Base-by-base conservation (phyloP, 2,329 filamentous ascomycete species). In the Botryotinia narcissicola region DNA sequence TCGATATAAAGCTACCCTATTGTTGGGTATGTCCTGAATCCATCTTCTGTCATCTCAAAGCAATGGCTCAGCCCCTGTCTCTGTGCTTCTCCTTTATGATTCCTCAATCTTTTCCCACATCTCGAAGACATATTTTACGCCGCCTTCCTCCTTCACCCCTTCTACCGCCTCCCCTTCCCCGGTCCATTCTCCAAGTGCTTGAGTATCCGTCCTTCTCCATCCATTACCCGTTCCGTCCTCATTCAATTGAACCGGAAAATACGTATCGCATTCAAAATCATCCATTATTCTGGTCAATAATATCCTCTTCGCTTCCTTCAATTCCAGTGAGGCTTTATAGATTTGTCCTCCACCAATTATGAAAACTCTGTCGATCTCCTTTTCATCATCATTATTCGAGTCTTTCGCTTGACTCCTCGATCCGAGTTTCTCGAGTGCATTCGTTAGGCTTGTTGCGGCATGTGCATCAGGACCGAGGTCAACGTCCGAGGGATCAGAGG, bases 261-360 rank as follows among this genome's bases (percentile, higher is more conserved):
- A 89, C 0, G 91, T 91, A 81, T 96, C 93, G 80, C 92, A 95
- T 73, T 92, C 91, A 82, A 90, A 95, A 66, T 93, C 91, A 5
- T 83, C 84, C 76, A 87, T 80, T 51, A 97, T 87, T 76, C 88
- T 86, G 69, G 93, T 96, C 76, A 95, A 83, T 75, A 96, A 82
- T 72, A 96, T 87, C 59, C 90, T 84, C 78, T 84, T 86, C 60
- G 90, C 85, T 81, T 89, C 86, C 60, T 82, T 80, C 73, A 89
- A 78, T 77, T 83, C 81, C 80, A 98, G 84, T 22, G 93, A 91
- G 35, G 90, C 87, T 57, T 84, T 85, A 83, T 98, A 99, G 76
- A 98, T 91, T 83, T 94, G 92, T 73, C 90, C 92, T 7, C 96
- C 96, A 37, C 96, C 96, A 79, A 99, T 98, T 61, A 98, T 88